These are phyloP conservation scores for Lichtheimia ramosa DNA, from an alignment of 371 early-diverging fungal species.

Conservation along the genomic window DNA sequence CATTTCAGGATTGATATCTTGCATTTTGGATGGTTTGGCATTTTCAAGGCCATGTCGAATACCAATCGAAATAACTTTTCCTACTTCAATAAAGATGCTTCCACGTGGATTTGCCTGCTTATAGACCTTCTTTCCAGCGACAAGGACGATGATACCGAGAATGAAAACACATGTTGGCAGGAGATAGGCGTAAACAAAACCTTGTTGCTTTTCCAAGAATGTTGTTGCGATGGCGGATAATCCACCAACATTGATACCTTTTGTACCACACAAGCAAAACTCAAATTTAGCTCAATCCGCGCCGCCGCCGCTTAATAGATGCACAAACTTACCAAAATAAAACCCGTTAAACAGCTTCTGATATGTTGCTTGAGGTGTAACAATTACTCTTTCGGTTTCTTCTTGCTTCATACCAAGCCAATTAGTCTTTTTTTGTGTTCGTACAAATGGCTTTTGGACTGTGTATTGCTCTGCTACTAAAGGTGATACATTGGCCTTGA, in stretches of 20 bases:
- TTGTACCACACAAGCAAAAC: slow-evolving; percentile 6
- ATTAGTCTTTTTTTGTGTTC: slow-evolving; percentile 17
- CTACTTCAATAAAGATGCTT: slow-evolving; percentile 29
- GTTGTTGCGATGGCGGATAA: slow-evolving; percentile 58
- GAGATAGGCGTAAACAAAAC: slow-evolving; percentile 63
- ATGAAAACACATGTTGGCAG: slow-evolving; percentile 66
- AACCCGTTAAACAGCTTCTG: slow-evolving; percentile 57
- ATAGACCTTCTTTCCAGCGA: slow-evolving; percentile 54
- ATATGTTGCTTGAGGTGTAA: slow-evolving; percentile 52
- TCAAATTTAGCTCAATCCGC: neutral
- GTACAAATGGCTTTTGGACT: slow-evolving; percentile 29
- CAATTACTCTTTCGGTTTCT: slow-evolving; percentile 36
- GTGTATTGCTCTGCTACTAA: slow-evolving; percentile 53
- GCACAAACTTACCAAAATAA: slow-evolving; percentile 25
- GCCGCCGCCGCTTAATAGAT: too few relatives aligned
- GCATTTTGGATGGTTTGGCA: slow-evolving; percentile 30
- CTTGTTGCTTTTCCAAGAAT: slow-evolving; percentile 48
- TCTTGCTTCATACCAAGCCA: slow-evolving; percentile 7
- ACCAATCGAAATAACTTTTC: slow-evolving; percentile 15
- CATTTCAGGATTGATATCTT: slow-evolving; percentile 17
- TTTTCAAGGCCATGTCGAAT: slow-evolving; percentile 38
- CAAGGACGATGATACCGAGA: slow-evolving; percentile 53
- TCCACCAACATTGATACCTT: slow-evolving; percentile 62
- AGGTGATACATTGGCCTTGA: slow-evolving; percentile 53
- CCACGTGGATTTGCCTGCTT: slow-evolving; percentile 57